phyloP scores from a whole-genome alignment of 176 grass and related monocot genomes.

The Oryza glumipatula region DNA sequence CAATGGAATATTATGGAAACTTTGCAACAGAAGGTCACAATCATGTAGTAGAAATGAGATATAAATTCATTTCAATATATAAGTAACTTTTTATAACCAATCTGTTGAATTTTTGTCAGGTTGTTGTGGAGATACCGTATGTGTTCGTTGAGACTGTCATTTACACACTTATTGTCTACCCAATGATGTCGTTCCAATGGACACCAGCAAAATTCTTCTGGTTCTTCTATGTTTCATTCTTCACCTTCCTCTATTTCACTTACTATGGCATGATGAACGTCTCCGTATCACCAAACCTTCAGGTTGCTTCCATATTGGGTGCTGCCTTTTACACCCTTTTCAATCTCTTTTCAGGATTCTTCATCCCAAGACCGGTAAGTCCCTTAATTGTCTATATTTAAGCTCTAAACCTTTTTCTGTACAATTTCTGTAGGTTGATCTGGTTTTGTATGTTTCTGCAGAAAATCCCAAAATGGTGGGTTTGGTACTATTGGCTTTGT shows the following conservation, averaged over 20 bases:
- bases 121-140: constrained; percentile 79
- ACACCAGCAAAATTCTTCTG: constrained; percentile 72
- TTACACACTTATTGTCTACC: constrained; percentile 61
- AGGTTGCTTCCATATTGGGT: constrained; percentile 65
- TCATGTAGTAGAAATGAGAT: not conserved
- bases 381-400: not conserved
- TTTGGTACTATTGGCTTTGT: constrained; percentile 81
- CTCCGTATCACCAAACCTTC: constrained; percentile 57
- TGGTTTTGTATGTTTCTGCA: constrained; percentile 38
- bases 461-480: constrained; percentile 87
- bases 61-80: constrained; percentile 11
- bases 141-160: constrained; percentile 56
- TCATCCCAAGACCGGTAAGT: constrained; percentile 67
- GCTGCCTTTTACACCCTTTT: constrained; percentile 65
- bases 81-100: constrained; percentile 25
- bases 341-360: constrained; percentile 79
- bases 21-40: not conserved
- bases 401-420: constrained; percentile 2
- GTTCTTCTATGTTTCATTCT: constrained; percentile 76
- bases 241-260: constrained; percentile 74
- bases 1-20: not conserved
- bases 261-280: constrained; percentile 83
- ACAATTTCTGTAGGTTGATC: constrained; percentile 8
- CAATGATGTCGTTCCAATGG: constrained; percentile 72
- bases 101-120: constrained; percentile 43